Percentiles rank a stretch among this genome's conserved stretches.
Evolutionary conservation across 164 flowering plant species (phyloP).

Genomic region (Magnolia kwangsiensis): DNA sequence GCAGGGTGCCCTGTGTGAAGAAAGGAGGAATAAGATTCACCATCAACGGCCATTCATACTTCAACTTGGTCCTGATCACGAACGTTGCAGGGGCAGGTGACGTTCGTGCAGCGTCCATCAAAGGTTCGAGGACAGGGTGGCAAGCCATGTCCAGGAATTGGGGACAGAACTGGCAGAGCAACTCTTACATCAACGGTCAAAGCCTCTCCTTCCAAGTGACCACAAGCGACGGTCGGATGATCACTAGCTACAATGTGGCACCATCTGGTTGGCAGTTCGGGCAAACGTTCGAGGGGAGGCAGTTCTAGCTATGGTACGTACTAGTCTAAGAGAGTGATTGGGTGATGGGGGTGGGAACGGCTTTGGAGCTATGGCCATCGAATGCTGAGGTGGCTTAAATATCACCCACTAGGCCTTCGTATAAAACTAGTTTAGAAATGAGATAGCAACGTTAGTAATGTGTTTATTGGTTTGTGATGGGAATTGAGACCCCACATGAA

Average conservation of each 20-base stretch:
- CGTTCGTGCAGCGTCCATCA: slow-evolving; percentile 35
- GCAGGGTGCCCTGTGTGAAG: slow-evolving; percentile 47
- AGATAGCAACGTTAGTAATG: background rate
- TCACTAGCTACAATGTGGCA: slow-evolving; percentile 31
- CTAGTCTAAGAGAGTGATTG: background rate
- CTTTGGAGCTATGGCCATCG: slow-evolving; percentile 9
- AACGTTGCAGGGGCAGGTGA: slow-evolving; percentile 53
- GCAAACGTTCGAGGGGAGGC: slow-evolving; percentile 42
- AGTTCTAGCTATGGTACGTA: slow-evolving; percentile 13
- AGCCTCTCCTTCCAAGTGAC: slow-evolving; percentile 47
- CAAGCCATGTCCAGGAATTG: slow-evolving; percentile 50
- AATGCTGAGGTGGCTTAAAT: slow-evolving; percentile 44
- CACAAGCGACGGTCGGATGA: slow-evolving; percentile 40
- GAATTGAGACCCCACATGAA: background rate
- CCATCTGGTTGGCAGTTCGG: slow-evolving; percentile 46
- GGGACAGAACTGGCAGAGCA: slow-evolving; percentile 56
- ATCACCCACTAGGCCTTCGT: slow-evolving; percentile 41
- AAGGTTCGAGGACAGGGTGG: slow-evolving; percentile 42
- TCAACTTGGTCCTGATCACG: slow-evolving; percentile 44
- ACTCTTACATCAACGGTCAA: slow-evolving; percentile 37
- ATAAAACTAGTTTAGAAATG: background rate
- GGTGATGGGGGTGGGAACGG: background rate
- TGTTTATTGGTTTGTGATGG: background rate
- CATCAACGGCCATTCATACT: slow-evolving; percentile 45
- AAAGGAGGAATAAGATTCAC: slow-evolving; percentile 52